These are phyloP conservation scores for Citrus sinensis DNA, from an alignment of 345 rosid genomes.

Conservation along the genomic window DNA sequence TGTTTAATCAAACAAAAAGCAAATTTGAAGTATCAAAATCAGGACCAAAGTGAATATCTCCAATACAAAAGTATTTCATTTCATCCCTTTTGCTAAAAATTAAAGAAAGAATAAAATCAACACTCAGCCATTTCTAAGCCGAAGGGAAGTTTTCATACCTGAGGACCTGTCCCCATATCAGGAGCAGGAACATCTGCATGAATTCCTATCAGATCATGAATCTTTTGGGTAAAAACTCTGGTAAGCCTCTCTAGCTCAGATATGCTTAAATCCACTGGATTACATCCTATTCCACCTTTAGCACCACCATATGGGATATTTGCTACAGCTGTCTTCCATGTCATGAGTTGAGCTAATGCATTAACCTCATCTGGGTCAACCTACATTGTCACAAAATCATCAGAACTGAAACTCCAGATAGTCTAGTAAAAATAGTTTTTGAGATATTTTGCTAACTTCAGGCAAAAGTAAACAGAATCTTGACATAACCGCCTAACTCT, in stretches of 20 bases:
- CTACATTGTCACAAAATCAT: constrained; percentile 29
- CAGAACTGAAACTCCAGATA: neutral
- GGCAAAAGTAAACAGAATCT: neutral
- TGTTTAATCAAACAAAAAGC: constrained; percentile 27
- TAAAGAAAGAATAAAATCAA: neutral
- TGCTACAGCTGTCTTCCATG: constrained; percentile 98
- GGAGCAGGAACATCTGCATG: constrained; percentile 98
- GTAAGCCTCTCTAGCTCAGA: constrained; percentile 88
- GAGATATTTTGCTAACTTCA: neutral
- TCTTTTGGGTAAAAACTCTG: constrained; percentile 92
- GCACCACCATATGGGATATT: constrained; percentile 97
- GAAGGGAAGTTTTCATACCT: constrained; percentile 38
- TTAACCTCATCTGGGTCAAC: constrained; percentile 98
- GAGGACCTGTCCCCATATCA: constrained; percentile 97
- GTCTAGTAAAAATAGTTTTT: neutral
- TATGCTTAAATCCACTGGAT: constrained; percentile 58
- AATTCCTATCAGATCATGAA: constrained; percentile 84
- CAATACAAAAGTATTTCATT: neutral
- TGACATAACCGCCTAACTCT: neutral
- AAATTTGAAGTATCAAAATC: neutral
- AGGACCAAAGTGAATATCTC: neutral
- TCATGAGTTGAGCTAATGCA: constrained; percentile 95
- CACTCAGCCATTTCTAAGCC: neutral
- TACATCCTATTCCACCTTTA: constrained; percentile 95
- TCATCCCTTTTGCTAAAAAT: neutral